Base-by-base conservation (phyloP, 1,284 basidiomycete genomes). In the Malassezia equina region DNA sequence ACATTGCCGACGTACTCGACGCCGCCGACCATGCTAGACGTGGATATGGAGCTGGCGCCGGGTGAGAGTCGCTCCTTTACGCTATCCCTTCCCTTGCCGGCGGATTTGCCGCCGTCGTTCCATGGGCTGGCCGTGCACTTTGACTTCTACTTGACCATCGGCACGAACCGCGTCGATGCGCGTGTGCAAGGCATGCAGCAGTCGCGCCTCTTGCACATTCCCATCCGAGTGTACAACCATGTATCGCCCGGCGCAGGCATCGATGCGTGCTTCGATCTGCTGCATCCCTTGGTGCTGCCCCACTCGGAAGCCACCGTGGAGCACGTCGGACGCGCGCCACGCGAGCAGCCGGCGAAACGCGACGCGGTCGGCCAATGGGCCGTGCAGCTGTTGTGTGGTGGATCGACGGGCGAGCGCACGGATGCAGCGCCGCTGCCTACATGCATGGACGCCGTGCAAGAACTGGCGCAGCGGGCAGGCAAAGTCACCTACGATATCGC, bases 361-460 rank as follows among this genome's bases (percentile, higher is more conserved):
- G 41, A 25, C n/a, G n/a, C 15, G 19, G 24, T 43, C 5, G 39
- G 41, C 19, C 11, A 21, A 44, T 46, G 36, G n/a, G 13, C 46
- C 12, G 11, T 23, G 29, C n/a, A 33, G 27, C 43, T 56, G 34
- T 21, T 28, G 19, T 7, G n/a, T 8, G 54, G 36, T 11, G 47
- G 33, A 12, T 19, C 27, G 4, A 31, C 44, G 7, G 15, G n/a
- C 8, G 53, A 43, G 9, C 54, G 54, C 24, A 50, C 49, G 21
- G 54, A 56, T n/a, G n/a, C 9, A 4, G 24, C 24, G 28, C 21
- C 23, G 46, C 39, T 23, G 5, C 43, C 29, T 7, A 84, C 85
- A 0, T 94, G 90, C 74, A 80, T 88, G 52, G 85, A 90, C 65
- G 88, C 88, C 0, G 88, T 95, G 1, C 90, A 94, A 77, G 83